Percentiles rank a stretch among this genome's conserved stretches.
Conservation (phyloP, 805 yeast species). For the Metschnikowia gruessii region DNA sequence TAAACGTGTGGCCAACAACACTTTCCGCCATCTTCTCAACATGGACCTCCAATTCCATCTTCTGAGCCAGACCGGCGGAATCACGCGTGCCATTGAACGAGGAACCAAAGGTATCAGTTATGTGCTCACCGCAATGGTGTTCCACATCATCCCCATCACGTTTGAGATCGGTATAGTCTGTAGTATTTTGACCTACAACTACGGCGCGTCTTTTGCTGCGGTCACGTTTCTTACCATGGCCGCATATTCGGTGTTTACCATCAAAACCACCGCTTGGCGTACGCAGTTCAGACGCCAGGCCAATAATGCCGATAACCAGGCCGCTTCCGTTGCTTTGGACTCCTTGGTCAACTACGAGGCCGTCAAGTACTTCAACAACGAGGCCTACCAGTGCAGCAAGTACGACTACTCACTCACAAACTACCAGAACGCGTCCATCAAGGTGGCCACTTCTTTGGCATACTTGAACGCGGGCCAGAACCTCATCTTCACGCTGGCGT, state of each 20-base stretch:
- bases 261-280: conserved; percentile 94
- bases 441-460: conserved; percentile 82
- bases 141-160: conserved; percentile 89
- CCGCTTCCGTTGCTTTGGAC: conserved; percentile 93
- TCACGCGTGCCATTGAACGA: conserved; percentile 93
- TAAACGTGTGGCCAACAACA: conserved; percentile 80
- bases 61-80: conserved; percentile 90
- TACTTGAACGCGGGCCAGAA: conserved; percentile 78
- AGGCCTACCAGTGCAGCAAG: conserved; percentile 69
- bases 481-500: conserved; percentile 77
- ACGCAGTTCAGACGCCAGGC: conserved; percentile 84
- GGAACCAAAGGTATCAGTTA: conserved; percentile 97
- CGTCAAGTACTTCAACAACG: conserved; percentile 93
- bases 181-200: conserved; percentile 89
- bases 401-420: conserved; percentile 70
- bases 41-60: conserved; percentile 89
- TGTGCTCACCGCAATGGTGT: conserved; percentile 94
- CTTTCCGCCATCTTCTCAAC: conserved; percentile 77
- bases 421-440: conserved; percentile 73
- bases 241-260: conserved; percentile 84
- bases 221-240: conserved; percentile 86
- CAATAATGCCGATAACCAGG: conserved; percentile 89
- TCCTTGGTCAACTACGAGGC: conserved; percentile 92
- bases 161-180: conserved; percentile 92
- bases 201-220: conserved; percentile 84